A percentile compares a stretch with the other conserved stretches of the same genome.
Conservation (phyloP, 345 rosid genomes). For the Salix arbutifolia region DNA sequence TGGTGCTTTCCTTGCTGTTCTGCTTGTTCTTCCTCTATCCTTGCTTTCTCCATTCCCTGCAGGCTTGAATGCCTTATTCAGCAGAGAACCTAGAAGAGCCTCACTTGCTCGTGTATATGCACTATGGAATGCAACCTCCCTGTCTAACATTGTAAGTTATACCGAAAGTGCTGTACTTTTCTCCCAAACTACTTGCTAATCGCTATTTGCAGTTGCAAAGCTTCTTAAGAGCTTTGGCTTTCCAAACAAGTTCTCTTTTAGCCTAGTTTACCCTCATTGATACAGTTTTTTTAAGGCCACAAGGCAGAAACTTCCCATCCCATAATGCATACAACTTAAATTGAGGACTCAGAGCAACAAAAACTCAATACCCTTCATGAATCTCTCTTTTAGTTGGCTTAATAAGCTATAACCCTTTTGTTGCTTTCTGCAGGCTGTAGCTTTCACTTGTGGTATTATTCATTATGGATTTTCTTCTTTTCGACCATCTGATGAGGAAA, state of each 20-base stretch:
- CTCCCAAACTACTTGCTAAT: neutral
- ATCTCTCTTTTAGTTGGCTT: neutral
- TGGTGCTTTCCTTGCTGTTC: constrained; percentile 74
- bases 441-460: constrained; percentile 66
- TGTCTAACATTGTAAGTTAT: constrained; percentile 78
- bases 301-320: neutral
- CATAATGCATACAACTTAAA: neutral
- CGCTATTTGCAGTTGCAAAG: neutral
- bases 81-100: constrained; percentile 90
- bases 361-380: neutral
- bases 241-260: neutral
- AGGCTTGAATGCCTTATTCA: constrained; percentile 88
- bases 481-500: constrained; percentile 38
- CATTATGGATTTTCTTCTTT: constrained; percentile 49
- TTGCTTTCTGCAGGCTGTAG: constrained; percentile 64
- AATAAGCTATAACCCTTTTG: neutral
- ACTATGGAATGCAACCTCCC: constrained; percentile 85
- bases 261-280: neutral
- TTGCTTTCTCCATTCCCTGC: constrained; percentile 92
- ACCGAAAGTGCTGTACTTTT: neutral
- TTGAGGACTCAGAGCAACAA: neutral
- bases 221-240: neutral
- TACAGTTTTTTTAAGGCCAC: neutral
- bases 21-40: constrained; percentile 87
- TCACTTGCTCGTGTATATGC: constrained; percentile 84